These are phyloP conservation scores for Cryptococcus hybrid DNA, from an alignment of 1,284 basidiomycete genomes.

Conservation along the genomic window DNA sequence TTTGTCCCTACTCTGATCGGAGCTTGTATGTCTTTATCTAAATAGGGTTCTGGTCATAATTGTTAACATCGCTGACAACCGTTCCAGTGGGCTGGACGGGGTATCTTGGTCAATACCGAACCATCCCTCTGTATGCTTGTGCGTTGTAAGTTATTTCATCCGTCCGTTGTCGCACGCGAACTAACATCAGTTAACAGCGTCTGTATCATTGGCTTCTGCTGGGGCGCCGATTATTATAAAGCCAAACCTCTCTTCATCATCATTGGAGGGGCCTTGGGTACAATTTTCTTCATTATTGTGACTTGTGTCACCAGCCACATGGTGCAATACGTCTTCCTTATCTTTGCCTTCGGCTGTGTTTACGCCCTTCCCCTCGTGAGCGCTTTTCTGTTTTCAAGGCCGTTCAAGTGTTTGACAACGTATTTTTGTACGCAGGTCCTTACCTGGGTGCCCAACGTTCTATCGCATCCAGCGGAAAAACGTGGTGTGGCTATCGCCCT, in stretches of 20 bases:
- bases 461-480: slow-evolving; percentile 48
- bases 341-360: slow-evolving; percentile 53
- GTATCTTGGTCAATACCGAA: slow-evolving; percentile 52
- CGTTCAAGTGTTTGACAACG: too few species aligned
- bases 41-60: not conserved
- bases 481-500: slow-evolving; percentile 49
- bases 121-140: slow-evolving; percentile 50
- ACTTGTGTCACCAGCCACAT: slow-evolving; percentile 43
- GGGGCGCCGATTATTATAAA: slow-evolving; percentile 48
- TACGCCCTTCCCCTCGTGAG: slow-evolving; percentile 43
- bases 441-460: slow-evolving; percentile 49
- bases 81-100: slow-evolving; percentile 46
- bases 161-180: not conserved
- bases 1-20: slow-evolving; percentile 52
- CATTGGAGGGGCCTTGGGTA: slow-evolving; percentile 32
- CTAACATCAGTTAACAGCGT: slow-evolving; percentile 10
- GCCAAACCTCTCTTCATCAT: slow-evolving; percentile 51
- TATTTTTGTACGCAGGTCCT: slow-evolving; percentile 18
- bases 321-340: slow-evolving; percentile 53
- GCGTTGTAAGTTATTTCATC: slow-evolving; percentile 22
- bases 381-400: too few species aligned
- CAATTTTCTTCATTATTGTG: slow-evolving; percentile 51
- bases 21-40: slow-evolving; percentile 16
- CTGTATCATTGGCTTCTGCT: slow-evolving; percentile 50
- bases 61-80: not conserved